Evolutionary conservation across 768 basidiomycete species (phyloP).

Genomic region (Hysterangium stoloniferum): DNA sequence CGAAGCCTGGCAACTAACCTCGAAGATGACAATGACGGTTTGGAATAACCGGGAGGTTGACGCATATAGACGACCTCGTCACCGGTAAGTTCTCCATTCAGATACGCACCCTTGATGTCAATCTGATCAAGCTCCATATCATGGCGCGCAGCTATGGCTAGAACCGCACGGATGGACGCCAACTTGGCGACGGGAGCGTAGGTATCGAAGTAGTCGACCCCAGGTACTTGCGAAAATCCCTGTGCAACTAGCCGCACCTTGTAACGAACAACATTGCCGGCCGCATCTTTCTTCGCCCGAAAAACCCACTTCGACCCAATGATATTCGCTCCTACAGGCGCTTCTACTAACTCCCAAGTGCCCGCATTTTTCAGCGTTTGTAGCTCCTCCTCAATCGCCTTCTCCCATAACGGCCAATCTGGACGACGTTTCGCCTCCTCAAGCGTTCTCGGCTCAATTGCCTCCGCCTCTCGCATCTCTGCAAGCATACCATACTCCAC

Average conservation of each 20-base stretch:
- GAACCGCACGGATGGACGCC: constrained; percentile 26
- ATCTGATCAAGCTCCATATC: constrained; percentile 33
- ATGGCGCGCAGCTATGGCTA: constrained; percentile 26
- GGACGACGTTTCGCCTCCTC: constrained; percentile 19
- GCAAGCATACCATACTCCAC: too few relatives aligned
- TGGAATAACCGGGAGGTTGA: constrained; percentile 22
- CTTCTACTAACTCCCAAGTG: constrained; percentile 18
- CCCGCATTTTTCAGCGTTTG: too few relatives aligned
- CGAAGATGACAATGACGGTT: constrained; percentile 12
- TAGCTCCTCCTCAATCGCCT: too few relatives aligned
- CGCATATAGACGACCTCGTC: constrained; percentile 27
- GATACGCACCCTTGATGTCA: constrained; percentile 34
- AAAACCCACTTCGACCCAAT: constrained; percentile 24
- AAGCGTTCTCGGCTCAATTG: too few relatives aligned
- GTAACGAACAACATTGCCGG: constrained; percentile 20
- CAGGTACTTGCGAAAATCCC: constrained; percentile 34
- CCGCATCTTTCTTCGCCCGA: constrained; percentile 19
- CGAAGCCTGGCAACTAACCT: constrained; percentile 18
- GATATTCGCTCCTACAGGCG: constrained; percentile 17
- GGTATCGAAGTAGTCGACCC: constrained; percentile 23
- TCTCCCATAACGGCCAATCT: too few relatives aligned
- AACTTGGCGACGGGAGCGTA: constrained; percentile 13
- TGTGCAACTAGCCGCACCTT: constrained; percentile 35
- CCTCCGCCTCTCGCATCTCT: too few relatives aligned
- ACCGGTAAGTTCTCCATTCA: constrained; percentile 26